Conservation (phyloP, 2,329 filamentous ascomycete species). For the Exophiala phaeomuriformis region DNA sequence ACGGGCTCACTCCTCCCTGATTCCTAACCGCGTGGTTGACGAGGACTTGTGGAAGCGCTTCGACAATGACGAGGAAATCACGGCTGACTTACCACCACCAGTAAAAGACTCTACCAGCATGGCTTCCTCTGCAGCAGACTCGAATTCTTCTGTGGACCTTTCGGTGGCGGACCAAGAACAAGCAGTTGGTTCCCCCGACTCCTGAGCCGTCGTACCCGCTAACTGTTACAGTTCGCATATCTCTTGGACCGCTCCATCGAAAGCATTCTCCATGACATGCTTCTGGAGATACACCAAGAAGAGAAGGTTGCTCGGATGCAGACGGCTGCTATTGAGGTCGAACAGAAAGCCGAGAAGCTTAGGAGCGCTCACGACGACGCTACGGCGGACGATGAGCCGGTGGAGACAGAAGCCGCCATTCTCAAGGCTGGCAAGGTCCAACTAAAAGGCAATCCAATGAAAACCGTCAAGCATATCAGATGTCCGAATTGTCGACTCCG, state of each 20-base stretch:
- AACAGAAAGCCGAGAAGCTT: slow-evolving; percentile 37
- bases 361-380: slow-evolving; percentile 30
- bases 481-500: slow-evolving; percentile 56
- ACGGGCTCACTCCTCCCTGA: slow-evolving; percentile 4
- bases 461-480: slow-evolving; percentile 52
- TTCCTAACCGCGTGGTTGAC: slow-evolving; percentile 7
- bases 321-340: slow-evolving; percentile 40
- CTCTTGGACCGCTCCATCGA: slow-evolving; percentile 53
- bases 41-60: slow-evolving; percentile 19
- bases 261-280: slow-evolving; percentile 54
- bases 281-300: slow-evolving; percentile 51
- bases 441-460: slow-evolving; percentile 52
- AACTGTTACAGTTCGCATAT: slow-evolving; percentile 25
- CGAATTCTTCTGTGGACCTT: slow-evolving; percentile 12
- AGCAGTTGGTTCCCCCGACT: slow-evolving; percentile 6
- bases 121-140: slow-evolving; percentile 5
- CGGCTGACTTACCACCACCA: slow-evolving; percentile 21
- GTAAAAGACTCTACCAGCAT: slow-evolving; percentile 10
- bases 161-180: slow-evolving; percentile 19
- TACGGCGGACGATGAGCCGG: slow-evolving; percentile 29
- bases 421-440: slow-evolving; percentile 48
- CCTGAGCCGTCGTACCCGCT: background rate
- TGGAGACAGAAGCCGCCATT: slow-evolving; percentile 46
- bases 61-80: slow-evolving; percentile 16
- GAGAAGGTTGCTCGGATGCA: slow-evolving; percentile 56